Conservation (phyloP, 768 basidiomycete genomes). For the Botryobasidium botryosum region DNA sequence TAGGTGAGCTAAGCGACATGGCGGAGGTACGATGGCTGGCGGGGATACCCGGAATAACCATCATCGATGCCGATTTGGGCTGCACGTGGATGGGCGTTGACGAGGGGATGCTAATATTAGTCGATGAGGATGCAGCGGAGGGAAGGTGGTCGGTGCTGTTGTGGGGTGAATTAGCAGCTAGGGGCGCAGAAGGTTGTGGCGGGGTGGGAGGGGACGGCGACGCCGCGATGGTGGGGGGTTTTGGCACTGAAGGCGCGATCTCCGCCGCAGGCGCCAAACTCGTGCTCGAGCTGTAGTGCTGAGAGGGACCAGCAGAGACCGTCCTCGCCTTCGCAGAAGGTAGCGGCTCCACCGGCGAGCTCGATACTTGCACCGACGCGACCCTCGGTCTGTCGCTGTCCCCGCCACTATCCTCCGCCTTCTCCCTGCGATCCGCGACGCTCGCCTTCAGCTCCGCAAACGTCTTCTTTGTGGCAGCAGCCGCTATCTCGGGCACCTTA, state of each 20-base stretch:
- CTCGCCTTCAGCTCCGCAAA: constrained; percentile 53
- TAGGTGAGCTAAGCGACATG: constrained; percentile 55
- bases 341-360: neutral
- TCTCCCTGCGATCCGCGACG: constrained; percentile 48
- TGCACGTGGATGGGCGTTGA: constrained; percentile 36
- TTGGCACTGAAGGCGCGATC: constrained; percentile 8
- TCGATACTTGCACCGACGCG: neutral
- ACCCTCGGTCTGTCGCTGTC: constrained; percentile 19
- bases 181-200: constrained; percentile 20
- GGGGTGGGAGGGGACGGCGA: neutral
- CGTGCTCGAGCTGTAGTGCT: constrained; percentile 16
- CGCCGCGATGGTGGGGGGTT: neutral
- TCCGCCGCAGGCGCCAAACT: constrained; percentile 14
- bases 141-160: constrained; percentile 24
- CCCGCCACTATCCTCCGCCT: no score
- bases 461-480: constrained; percentile 5
- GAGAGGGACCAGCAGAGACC: constrained; percentile 14
- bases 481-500: neutral
- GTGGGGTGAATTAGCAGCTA: neutral
- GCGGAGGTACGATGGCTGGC: constrained; percentile 71
- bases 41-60: constrained; percentile 81
- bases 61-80: constrained; percentile 53
- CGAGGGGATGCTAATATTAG: neutral
- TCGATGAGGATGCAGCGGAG: constrained; percentile 1
- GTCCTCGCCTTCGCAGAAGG: constrained; percentile 13